Evolutionary conservation across 2,329 filamentous ascomycete species (phyloP).

Genomic region (Exophiala oligosperma): DNA sequence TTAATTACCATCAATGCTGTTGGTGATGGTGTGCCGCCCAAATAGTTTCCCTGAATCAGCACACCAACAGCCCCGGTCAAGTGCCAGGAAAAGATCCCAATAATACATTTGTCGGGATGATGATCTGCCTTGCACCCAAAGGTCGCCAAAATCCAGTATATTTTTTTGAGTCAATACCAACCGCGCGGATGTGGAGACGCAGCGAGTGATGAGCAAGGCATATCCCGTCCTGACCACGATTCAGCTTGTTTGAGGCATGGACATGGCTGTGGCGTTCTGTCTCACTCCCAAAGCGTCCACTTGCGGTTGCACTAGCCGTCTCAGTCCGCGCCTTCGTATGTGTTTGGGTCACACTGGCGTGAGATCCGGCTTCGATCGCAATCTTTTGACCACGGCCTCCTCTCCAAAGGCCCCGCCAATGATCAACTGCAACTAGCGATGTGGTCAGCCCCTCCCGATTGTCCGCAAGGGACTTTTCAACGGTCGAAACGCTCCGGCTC

Average conservation of each 20-base stretch:
- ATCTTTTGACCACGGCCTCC: background rate
- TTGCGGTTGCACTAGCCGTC: slow-evolving; percentile 14
- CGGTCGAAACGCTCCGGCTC: slow-evolving; percentile 26
- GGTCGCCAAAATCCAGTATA: slow-evolving; percentile 1
- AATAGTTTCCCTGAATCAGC: too few species aligned
- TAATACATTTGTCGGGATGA: slow-evolving; percentile 10
- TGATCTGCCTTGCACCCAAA: slow-evolving; percentile 24
- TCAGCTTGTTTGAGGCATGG: slow-evolving; percentile 8
- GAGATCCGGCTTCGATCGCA: slow-evolving; percentile 20
- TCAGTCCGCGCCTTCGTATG: slow-evolving; percentile 11
- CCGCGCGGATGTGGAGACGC: background rate
- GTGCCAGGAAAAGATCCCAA: slow-evolving; percentile 10
- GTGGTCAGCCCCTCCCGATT: slow-evolving; percentile 2
- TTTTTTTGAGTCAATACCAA: background rate
- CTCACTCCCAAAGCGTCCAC: slow-evolving; percentile 12
- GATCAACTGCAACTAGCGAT: slow-evolving; percentile 6
- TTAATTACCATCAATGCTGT: too few species aligned
- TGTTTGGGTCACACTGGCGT: slow-evolving; percentile 8
- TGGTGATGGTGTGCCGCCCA: too few species aligned
- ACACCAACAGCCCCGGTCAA: background rate
- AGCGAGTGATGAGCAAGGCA: background rate
- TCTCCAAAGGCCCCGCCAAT: slow-evolving; percentile 4
- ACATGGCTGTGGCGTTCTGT: slow-evolving; percentile 16
- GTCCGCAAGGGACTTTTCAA: slow-evolving; percentile 16
- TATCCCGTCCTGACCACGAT: slow-evolving; percentile 5